These are phyloP conservation scores for Westerdykella aurantiaca DNA, from an alignment of 2,329 filamentous ascomycete genomes.

Conservation along the genomic window DNA sequence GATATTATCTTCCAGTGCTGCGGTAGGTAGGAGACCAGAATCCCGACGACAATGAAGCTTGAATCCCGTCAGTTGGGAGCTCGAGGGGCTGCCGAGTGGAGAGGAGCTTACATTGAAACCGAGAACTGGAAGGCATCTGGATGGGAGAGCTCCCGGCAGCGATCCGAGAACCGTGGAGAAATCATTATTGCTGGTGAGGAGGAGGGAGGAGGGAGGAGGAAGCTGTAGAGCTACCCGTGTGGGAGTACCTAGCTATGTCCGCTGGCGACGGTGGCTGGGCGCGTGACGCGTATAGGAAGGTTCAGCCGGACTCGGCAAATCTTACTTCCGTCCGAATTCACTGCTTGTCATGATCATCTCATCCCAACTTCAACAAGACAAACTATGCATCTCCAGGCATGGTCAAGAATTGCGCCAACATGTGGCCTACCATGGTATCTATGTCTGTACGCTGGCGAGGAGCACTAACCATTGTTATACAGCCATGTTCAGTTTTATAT, in stretches of 20 bases:
- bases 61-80: slow-evolving; percentile 7
- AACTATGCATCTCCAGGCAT: no score
- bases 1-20: slow-evolving; percentile 90
- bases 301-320: no score
- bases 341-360: no score
- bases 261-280: no score
- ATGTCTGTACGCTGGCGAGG: no score
- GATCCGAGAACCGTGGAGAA: slow-evolving; percentile 9
- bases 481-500: no score
- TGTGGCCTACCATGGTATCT: no score
- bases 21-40: slow-evolving; percentile 87
- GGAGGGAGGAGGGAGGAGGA: neutral
- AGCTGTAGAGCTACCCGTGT: neutral
- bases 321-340: no score
- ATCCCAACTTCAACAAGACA: no score
- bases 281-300: no score
- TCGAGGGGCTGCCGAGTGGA: slow-evolving; percentile 3
- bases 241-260: neutral
- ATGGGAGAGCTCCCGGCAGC: slow-evolving; percentile 49
- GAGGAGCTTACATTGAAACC: slow-evolving; percentile 47
- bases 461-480: no score
- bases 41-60: slow-evolving; percentile 74
- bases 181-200: neutral
- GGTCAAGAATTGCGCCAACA: no score
- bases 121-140: slow-evolving; percentile 49